These are phyloP conservation scores for Alternaria angustiovoidea DNA, from an alignment of 2,329 filamentous ascomycete species.

Conservation along the genomic window DNA sequence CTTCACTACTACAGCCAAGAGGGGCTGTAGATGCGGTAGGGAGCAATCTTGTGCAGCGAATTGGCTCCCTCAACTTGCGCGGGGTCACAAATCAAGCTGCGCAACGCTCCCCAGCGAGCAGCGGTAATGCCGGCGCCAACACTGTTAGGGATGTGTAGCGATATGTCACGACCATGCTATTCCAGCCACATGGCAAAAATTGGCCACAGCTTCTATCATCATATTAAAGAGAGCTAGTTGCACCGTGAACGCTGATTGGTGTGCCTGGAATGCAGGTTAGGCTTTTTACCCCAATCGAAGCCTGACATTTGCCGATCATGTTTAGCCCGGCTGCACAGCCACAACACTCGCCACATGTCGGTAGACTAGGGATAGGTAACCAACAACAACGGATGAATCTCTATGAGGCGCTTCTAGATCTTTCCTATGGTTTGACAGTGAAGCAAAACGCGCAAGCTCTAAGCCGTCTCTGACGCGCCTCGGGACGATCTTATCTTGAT, in stretches of 20 bases:
- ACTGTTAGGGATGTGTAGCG: conserved; percentile 49
- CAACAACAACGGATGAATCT: conserved; percentile 16
- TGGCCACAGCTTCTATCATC: conserved; percentile 19
- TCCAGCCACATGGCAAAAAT: conserved; percentile 15
- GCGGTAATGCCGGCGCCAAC: conserved; percentile 32
- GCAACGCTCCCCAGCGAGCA: conserved; percentile 24
- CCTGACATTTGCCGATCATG: conserved; percentile 29
- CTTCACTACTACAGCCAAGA: conserved; percentile 81
- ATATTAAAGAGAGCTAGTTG: conserved; percentile 1
- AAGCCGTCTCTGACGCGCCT: conserved; percentile 15
- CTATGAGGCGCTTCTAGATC: conserved; percentile 18
- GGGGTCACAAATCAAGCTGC: conserved; percentile 35
- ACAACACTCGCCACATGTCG: conserved; percentile 18
- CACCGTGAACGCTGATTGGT: conserved; percentile 32
- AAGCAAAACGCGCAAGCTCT: conserved; percentile 26
- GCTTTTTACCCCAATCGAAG: conserved; percentile 19
- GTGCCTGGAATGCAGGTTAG: conserved; percentile 29
- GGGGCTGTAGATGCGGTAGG: conserved; percentile 94
- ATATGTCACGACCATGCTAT: conserved; percentile 6
- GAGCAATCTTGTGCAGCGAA: conserved; percentile 85
- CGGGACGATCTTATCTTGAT: conserved; percentile 13
- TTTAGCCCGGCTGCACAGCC: conserved; percentile 20
- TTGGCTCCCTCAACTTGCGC: conserved; percentile 80
- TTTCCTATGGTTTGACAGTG: background rate
- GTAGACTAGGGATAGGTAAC: conserved; percentile 8